Base-by-base conservation (phyloP, 2,329 filamentous ascomycete genomes). In the Bipolaris bicolor region DNA sequence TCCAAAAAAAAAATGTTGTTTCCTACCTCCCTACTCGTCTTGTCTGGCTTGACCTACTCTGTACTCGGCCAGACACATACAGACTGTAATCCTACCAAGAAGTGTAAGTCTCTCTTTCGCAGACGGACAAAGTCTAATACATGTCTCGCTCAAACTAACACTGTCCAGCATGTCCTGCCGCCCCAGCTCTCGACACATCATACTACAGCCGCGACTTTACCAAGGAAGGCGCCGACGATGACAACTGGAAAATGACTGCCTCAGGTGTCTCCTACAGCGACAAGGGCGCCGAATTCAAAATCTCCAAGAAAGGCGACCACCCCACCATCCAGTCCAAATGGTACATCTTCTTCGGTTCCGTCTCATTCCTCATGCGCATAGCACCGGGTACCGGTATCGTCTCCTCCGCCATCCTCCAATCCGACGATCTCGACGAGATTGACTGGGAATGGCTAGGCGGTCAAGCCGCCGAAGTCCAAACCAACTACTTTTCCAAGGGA, bases 321-420 rank as follows among this genome's bases (percentile, higher is more conserved):
- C 83, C 83, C 1, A 96, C 91, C 1, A 84, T 96, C 60, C 84
- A 87, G 63, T 88, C 90, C 46, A 86, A 87, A 67, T 94, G 92
- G 75, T 95, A 92, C 80, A 90, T 96, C 77, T 92, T 96, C 81
- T 94, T 90, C 65, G 92, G 92, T 49, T 86, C 88, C 58, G 87
- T 91, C 54, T 91, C 95, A 76, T 83, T 94, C 56, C 82, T 86
- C 64, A 85, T 96, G 81, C 91, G 91, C 79, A 89, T 90, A 3
- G 88, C 92, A 0, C 79, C 81, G 0, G 92, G 92, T 16, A 80
- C 79, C 6, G 92, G 92, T 49, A 88, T 97, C 62, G 86, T 97
- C 66, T 92, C 88, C 69, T 85, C 90, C 60, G 88, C 96, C 70
- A 93, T 96, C 73, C 83, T 94, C 75, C 83, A 95, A 64, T 94